Evolutionary conservation across 2,329 filamentous ascomycete species (phyloP).

Genomic region (Hypoxylon sp.): DNA sequence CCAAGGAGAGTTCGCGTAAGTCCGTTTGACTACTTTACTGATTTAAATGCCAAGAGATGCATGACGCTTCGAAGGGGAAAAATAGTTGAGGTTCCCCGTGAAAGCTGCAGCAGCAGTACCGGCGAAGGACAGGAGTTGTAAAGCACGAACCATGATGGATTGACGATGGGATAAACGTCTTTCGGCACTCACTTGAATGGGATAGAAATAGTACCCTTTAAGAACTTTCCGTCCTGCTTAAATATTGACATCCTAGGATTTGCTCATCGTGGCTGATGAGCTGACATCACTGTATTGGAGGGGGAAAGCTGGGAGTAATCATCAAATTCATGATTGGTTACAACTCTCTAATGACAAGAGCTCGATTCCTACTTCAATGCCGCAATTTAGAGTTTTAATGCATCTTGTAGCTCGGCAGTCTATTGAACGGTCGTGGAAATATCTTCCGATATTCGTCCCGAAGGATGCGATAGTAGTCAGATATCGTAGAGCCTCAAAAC

Average conservation of each 20-base stretch:
- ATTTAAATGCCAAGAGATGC: constrained; percentile 71
- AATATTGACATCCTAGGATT: constrained; percentile 9
- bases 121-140: constrained; percentile 32
- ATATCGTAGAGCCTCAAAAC: constrained; percentile 40
- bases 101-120: constrained; percentile 49
- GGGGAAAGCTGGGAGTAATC: constrained; percentile 37
- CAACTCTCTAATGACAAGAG: constrained; percentile 16
- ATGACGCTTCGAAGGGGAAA: constrained; percentile 72
- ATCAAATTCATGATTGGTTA: constrained; percentile 36
- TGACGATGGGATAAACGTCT: constrained; percentile 2
- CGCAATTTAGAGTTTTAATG: constrained; percentile 11
- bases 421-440: neutral
- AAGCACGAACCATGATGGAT: constrained; percentile 42
- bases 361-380: neutral
- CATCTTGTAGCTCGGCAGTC: constrained; percentile 9
- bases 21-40: constrained; percentile 70
- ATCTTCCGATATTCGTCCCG: constrained; percentile 18
- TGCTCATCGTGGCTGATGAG: neutral
- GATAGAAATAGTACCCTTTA: neutral
- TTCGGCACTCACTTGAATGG: constrained; percentile 14
- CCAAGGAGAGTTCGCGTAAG: constrained; percentile 61
- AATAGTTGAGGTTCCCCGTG: constrained; percentile 70
- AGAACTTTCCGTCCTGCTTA: constrained; percentile 5
- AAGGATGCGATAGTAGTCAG: neutral
- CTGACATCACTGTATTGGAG: constrained; percentile 26